Conservation (phyloP, 345 rosid species). For the Draba incana region DNA sequence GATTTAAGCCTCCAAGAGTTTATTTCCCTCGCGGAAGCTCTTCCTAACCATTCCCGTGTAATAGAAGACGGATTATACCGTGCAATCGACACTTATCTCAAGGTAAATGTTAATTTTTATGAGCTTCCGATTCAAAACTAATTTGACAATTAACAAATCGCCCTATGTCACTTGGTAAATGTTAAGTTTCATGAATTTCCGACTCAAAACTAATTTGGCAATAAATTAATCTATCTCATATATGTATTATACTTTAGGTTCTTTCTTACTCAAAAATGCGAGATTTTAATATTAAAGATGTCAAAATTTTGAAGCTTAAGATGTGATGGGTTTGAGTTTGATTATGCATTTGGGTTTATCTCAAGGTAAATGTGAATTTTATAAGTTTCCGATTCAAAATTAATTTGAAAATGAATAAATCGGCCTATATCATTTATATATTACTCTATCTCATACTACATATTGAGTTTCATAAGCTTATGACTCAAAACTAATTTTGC, state of each 20-base stretch:
- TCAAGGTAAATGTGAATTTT: conserved; percentile 55
- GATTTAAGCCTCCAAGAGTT: conserved; percentile 60
- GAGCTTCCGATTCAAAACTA: background rate
- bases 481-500: background rate
- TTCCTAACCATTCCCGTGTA: conserved; percentile 75
- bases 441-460: conserved; percentile 64
- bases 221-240: background rate
- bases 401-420: background rate
- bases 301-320: too few species aligned
- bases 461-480: background rate
- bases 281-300: too few species aligned
- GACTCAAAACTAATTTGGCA: too few species aligned
- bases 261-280: too few species aligned
- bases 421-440: background rate
- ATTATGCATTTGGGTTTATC: conserved; percentile 38
- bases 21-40: conserved; percentile 59
- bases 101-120: conserved; percentile 46
- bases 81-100: conserved; percentile 86
- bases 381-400: background rate
- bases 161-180: background rate
- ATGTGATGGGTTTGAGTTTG: too few species aligned
- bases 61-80: conserved; percentile 78
- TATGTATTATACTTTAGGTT: background rate
- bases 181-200: too few species aligned
- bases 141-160: background rate